Evolutionary conservation across 129 eudicot genomes (phyloP), one percentile per base, ranked within the genome.

Genomic region (Centrapalus pauciflorus): DNA sequence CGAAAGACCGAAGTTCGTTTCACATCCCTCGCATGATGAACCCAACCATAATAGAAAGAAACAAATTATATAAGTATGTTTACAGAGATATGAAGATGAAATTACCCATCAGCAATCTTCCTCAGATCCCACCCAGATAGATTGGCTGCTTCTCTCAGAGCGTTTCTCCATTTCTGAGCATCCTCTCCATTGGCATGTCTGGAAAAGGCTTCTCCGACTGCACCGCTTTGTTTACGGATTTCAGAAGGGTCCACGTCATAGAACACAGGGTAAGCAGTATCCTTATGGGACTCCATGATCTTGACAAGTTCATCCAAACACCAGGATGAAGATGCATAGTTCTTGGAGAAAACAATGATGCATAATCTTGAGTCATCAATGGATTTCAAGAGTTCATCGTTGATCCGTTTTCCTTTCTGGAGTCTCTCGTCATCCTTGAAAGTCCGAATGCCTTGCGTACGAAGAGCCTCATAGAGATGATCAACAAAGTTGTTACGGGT

Each of bases 291-390:
- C 1, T 55, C 20, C 34, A 55, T 55, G 1, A 26, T 25, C 61
- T 26, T 55, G 4, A 55, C 10, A n/a, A 55, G 61, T 34, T 55
- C 35, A 6, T 55, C 35, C 14, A 52, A 52, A 10, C 58, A 52
- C 58, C 58, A 52, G 3, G 32, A 52, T 2, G 58, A 52, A 23
- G 58, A 23, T 2, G 58, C 29, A 24, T 52, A 52, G n/a, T 24
- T 23, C 32, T 23, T n/a, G n/a, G n/a, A n/a, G n/a, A n/a, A n/a
- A n/a, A n/a, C n/a, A n/a, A n/a, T n/a, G n/a, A n/a, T n/a, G n/a
- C n/a, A n/a, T n/a, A n/a, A n/a, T n/a, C n/a, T n/a, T 52, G 59
- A 52, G 59, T 52, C 59, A 9, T 52, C 59, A 23, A 52, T 52
- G 29, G 59, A 52, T 10, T 24, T 24, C 16, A 52, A 3, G 32